A percentile compares a stretch with the other conserved stretches of the same genome.
Evolutionary conservation across 345 rosid genomes (phyloP).

Genomic region (Streptanthus diversifolius): DNA sequence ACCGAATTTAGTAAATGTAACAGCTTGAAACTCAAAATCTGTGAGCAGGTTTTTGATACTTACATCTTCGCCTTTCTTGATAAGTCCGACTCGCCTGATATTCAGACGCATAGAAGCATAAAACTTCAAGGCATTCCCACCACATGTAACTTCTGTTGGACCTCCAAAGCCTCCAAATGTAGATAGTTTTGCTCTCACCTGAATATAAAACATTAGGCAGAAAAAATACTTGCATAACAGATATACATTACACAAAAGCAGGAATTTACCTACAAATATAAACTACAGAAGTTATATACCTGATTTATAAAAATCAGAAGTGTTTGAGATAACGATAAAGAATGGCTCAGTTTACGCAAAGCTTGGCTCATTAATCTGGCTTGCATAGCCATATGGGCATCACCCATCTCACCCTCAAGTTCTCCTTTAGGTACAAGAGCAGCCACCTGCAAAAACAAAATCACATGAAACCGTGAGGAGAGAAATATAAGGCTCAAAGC

Average conservation of each 20-base stretch:
- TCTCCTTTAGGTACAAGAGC: constrained; percentile 99
- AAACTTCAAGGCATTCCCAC: constrained; percentile 95
- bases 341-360: not conserved
- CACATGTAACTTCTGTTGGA: constrained; percentile 89
- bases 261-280: not conserved
- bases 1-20: not conserved
- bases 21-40: not conserved
- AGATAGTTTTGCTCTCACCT: constrained; percentile 85
- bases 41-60: not conserved
- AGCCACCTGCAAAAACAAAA: constrained; percentile 60
- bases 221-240: not conserved
- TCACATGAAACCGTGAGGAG: not conserved
- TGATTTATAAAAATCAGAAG: constrained; percentile 45
- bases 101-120: constrained; percentile 92
- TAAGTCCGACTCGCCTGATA: constrained; percentile 58
- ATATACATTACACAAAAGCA: not conserved
- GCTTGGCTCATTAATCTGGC: constrained; percentile 41
- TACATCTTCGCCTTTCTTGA: constrained; percentile 97
- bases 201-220: not conserved
- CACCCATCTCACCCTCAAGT: constrained; percentile 99
- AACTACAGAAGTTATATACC: constrained; percentile 34
- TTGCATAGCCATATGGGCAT: constrained; percentile 88
- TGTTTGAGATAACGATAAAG: too few species aligned
- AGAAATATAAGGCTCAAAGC: not conserved
- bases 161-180: constrained; percentile 93